Evolutionary conservation across 768 basidiomycete species (phyloP).

Genomic region (Pleurotus citrinopileatus): DNA sequence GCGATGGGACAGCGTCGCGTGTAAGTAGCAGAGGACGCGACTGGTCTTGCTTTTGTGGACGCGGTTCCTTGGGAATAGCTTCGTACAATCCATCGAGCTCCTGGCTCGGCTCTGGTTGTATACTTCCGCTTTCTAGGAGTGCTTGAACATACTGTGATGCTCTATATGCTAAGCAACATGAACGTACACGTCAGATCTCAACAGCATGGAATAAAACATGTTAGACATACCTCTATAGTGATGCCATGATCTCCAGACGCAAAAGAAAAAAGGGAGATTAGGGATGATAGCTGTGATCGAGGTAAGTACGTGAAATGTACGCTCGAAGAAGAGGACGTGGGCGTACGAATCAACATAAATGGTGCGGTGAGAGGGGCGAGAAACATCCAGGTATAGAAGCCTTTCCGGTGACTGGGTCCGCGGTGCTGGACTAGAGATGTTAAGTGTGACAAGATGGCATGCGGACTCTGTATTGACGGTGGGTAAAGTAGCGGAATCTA

Average conservation of each 20-base stretch:
- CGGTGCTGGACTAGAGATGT: slow-evolving; percentile 48
- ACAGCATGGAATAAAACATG: not conserved
- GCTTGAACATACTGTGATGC: slow-evolving; percentile 65
- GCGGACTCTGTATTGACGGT: slow-evolving; percentile 33
- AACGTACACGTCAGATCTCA: not conserved
- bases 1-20: slow-evolving; percentile 49
- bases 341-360: slow-evolving; percentile 67
- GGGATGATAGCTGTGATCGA: slow-evolving; percentile 63
- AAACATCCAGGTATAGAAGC: slow-evolving; percentile 64
- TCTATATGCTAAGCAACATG: slow-evolving; percentile 50
- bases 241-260: slow-evolving; percentile 81
- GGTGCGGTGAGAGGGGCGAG: slow-evolving; percentile 74
- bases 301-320: not conserved
- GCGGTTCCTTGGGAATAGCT: slow-evolving; percentile 5
- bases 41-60: slow-evolving; percentile 11
- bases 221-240: slow-evolving; percentile 67
- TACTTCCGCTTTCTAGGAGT: slow-evolving; percentile 51
- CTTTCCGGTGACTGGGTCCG: slow-evolving; percentile 61
- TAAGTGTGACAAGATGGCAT: slow-evolving; percentile 43
- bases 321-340: not conserved
- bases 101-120: slow-evolving; percentile 55
- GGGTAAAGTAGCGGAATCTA: slow-evolving; percentile 70
- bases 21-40: slow-evolving; percentile 39
- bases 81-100: slow-evolving; percentile 59
- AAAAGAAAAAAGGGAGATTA: slow-evolving; percentile 85